Evolutionary conservation across 257 asterid species (phyloP), one percentile per base, ranked within the genome.

Genomic region (Capsicum rhomboideum): DNA sequence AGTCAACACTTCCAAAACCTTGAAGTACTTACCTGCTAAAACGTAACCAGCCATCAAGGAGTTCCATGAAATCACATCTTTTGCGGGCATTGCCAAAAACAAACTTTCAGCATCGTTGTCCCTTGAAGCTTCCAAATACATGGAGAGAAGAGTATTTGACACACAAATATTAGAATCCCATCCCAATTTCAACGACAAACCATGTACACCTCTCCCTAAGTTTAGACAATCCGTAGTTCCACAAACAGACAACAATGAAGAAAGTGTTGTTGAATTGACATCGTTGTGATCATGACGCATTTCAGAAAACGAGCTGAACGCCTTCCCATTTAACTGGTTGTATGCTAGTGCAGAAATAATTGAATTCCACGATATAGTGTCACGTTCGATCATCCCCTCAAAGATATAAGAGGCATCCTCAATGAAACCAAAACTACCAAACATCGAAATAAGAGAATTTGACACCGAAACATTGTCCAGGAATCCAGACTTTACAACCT

Each of bases 311-410:
- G 86, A 90, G 74, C 78, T 79, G 83, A 93, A 91, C 3, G 91
- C 81, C 82, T 94, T 94, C 66, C 88, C 91, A 40, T 61, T 83
- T n/a, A 89, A 88, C 26, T 87, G 82, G 83, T 90, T 93, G 81
- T 89, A 86, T 64, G 94, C 91, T 79, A 83, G 92, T 50, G 91
- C 94, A 20, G 97, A 93, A 83, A 95, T 94, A 67, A 95, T 66
- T 10, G 99, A 95, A 89, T 95, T 95, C 98, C 98, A 95, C 0
- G 98, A 93, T 83, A 95, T 91, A 13, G 91, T 91, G 87, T 95
- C 97, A 6, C 26, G 91, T 42, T 89, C 91, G 37, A 87, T 87
- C 95, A 95, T 90, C 84, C 64, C 83, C 78, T 91, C 68, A 63
- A 95, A 95, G 56, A 93, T 89, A 88, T 87, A 87, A 58, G 63